phyloP scores from a whole-genome alignment of 345 rosid species.

The Acer saccharum region DNA sequence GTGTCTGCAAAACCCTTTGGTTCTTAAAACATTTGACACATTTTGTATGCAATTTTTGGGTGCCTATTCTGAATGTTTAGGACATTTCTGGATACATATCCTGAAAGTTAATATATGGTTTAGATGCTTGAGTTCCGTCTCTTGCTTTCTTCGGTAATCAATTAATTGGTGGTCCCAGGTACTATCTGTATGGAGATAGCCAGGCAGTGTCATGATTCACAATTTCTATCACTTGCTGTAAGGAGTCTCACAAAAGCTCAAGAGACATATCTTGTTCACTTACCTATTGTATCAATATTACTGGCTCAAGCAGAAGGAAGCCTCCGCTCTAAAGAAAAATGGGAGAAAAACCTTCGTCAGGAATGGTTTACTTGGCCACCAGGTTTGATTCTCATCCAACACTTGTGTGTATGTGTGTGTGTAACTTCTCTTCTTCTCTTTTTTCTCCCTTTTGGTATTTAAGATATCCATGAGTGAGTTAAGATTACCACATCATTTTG shows the following conservation, averaged over 20 bases:
- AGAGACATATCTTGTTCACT: conserved; percentile 40
- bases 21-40: neutral
- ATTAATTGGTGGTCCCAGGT: conserved; percentile 44
- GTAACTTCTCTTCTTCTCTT: neutral
- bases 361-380: conserved; percentile 97
- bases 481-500: neutral
- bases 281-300: conserved; percentile 70
- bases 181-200: conserved; percentile 74
- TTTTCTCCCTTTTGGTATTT: neutral
- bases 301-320: conserved; percentile 95
- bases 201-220: conserved; percentile 49
- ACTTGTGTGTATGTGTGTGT: neutral
- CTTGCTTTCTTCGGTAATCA: neutral
- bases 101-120: neutral
- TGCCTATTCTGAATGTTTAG: neutral
- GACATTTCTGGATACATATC: neutral
- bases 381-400: conserved; percentile 46
- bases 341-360: conserved; percentile 75
- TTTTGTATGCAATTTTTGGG: neutral
- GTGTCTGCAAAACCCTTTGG: neutral
- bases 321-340: conserved; percentile 65
- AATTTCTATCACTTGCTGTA: conserved; percentile 57
- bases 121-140: neutral
- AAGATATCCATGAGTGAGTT: neutral
- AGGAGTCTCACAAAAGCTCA: conserved; percentile 69